Evolutionary conservation across 2,329 filamentous ascomycete genomes (phyloP).

Genomic region (Sporothrix curviconia): DNA sequence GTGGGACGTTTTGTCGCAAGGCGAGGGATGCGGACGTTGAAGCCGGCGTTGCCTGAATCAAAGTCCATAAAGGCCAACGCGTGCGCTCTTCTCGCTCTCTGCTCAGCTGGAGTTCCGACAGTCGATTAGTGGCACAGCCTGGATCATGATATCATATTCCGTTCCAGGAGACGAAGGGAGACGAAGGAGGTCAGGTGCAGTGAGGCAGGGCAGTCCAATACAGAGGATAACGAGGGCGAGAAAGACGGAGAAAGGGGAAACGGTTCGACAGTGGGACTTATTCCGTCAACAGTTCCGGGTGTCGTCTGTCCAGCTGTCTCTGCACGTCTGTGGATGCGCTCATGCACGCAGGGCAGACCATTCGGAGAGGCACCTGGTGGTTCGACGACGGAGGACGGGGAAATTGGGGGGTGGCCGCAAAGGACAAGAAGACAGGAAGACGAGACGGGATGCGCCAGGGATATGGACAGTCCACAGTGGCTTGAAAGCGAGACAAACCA

Average conservation of each 20-base stretch:
- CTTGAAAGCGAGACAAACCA: background rate
- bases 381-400: background rate
- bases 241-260: background rate
- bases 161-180: background rate
- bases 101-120: slow-evolving; percentile 12
- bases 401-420: slow-evolving; percentile 5
- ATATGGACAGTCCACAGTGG: background rate
- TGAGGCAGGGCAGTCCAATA: background rate
- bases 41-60: background rate
- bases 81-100: background rate
- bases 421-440: no score
- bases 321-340: background rate
- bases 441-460: slow-evolving; percentile 8
- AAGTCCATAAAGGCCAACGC: slow-evolving; percentile 5
- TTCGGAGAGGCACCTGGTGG: background rate
- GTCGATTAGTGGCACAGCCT: slow-evolving; percentile 8
- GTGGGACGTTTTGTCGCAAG: background rate
- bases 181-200: background rate
- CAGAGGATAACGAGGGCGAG: no score
- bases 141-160: slow-evolving; percentile 18
- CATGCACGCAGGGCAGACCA: background rate
- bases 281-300: background rate
- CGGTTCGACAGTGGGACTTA: background rate
- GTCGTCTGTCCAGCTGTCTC: background rate
- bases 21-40: slow-evolving; percentile 19